Base-by-base conservation (phyloP, 78 protist genomes). In the Acrasis kona region DNA sequence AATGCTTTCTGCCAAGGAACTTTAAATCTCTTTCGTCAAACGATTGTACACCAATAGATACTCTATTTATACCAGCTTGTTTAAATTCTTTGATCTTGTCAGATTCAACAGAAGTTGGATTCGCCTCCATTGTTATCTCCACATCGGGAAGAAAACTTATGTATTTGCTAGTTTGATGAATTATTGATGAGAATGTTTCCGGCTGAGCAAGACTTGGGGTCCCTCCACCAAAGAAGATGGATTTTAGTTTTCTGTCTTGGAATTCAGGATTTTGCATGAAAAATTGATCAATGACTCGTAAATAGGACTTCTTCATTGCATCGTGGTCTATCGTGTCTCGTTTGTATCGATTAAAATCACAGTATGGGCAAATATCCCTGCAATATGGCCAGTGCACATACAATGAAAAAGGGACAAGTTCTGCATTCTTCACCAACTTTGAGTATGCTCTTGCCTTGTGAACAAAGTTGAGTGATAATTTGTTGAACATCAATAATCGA, bases 41-140 rank as follows among this genome's bases (percentile, higher is more conserved):
- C 19, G 61, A 50, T 50, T 50, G 61, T n/a, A 50, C 61, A 50
- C 61, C 61, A 19, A 50, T 50, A 50, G 61, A 50, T 50, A 50
- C 19, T 50, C 61, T 19, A 50, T 50, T 50, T 50, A 50, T 19
- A n/a, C 61, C 61, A 50, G 19, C 19, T 50, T 50, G 19, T 50
- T 19, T 19, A 50, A 50, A 50, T 50, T 50, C 61, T 50, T 50
- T 50, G 34, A 50, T n/a, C 19, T 50, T 50, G 19, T 50, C 61
- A 50, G 61, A n/a, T 50, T 50, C 61, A 50, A 50, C 19, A 50
- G 61, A 50, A n/a, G 61, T 50, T 50, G 61, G 61, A 50, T 50
- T 50, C 34, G 61, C 61, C 19, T 50, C 61, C 61, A 50, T 50
- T 50, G 61, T n/a, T n/a, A 50, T 50, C 19, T 50, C 61, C 19